Evolutionary conservation across 257 asterid genomes (phyloP), one percentile per base, ranked within the genome.

Genomic region (Plantago elongata): DNA sequence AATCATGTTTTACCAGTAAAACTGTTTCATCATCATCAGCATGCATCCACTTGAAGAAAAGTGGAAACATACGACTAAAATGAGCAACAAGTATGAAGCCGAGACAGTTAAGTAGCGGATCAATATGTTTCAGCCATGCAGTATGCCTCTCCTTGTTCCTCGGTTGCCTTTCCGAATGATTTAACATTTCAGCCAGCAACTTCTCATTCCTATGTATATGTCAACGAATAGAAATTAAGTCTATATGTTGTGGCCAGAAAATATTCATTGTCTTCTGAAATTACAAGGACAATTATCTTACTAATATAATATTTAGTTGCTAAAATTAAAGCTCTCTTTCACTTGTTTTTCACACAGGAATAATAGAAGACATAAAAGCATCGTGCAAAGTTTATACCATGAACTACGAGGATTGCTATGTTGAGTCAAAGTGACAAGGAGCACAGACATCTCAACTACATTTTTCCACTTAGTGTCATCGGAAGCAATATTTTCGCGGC

Each of bases 161-260:
- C 59, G 96, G 97, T 70, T 92, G 95, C 77, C 99, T 76, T 79
- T 92, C 99, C 72, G 89, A 73, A 78, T 92, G 97, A 78, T 69
- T 77, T 62, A 89, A 68, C 97, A 92, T 92, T 80, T 92, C 97
- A 66, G 71, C 79, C 45, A 86, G 78, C 80, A 89, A 68, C 75
- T 81, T 89, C 72, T 89, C 99, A 67, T 81, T 83, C 98, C 96
- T 91, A 59, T 58, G 69, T 27, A 68, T 56, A 54, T 49, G 54
- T 16, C 51, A 11, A 61, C 15, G 30, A 44, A 45, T 12, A 15
- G 16, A 71, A 29, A 66, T 30, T 30, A 27, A 38, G 74, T 5
- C 14, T 44, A 27, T 49, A 48, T 42, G 27, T 57, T 43, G 9
- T 9, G 63, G 59, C 54, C 63, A 54, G 60, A 51, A 7, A 37